Evolutionary conservation across 169 alveolate species (phyloP).

Genomic region (Neospora caninum): DNA sequence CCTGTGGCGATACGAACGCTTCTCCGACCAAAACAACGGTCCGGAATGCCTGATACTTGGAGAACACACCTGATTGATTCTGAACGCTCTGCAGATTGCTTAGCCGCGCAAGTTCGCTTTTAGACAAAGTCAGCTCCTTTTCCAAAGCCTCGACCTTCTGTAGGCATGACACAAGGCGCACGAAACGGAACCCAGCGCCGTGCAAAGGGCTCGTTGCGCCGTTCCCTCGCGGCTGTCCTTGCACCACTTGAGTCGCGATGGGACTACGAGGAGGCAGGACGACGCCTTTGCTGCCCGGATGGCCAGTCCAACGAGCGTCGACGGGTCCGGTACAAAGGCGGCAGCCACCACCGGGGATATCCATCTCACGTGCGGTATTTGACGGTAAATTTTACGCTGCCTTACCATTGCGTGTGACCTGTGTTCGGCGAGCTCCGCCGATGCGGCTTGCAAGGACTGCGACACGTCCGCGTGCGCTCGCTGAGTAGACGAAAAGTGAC

Average conservation of each 20-base stretch:
- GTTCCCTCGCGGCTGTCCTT: background rate
- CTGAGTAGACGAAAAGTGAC: background rate
- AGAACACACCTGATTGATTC: conserved; percentile 13
- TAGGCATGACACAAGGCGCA: background rate
- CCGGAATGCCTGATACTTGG: background rate
- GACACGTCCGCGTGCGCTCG: conserved; percentile 50
- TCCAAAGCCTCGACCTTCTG: conserved; percentile 51
- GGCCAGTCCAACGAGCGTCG: too few relatives aligned
- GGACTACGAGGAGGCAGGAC: too few relatives aligned
- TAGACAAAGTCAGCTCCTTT: conserved; percentile 41
- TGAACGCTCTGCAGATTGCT: conserved; percentile 21
- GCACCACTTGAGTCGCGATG: too few relatives aligned
- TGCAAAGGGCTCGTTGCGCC: too few relatives aligned
- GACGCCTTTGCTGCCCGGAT: too few relatives aligned
- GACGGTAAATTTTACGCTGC: too few relatives aligned
- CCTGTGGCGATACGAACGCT: too few relatives aligned
- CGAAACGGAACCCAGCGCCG: background rate
- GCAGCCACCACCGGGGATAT: background rate
- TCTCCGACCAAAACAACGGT: too few relatives aligned
- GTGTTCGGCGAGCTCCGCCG: conserved; percentile 41
- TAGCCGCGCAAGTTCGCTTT: background rate
- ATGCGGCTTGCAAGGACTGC: conserved; percentile 38
- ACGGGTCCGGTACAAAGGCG: background rate
- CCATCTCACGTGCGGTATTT: too few relatives aligned
- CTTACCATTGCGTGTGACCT: conserved; percentile 42